Conservation (phyloP, 23 red algal species). For the Gracilaria domingensis region DNA sequence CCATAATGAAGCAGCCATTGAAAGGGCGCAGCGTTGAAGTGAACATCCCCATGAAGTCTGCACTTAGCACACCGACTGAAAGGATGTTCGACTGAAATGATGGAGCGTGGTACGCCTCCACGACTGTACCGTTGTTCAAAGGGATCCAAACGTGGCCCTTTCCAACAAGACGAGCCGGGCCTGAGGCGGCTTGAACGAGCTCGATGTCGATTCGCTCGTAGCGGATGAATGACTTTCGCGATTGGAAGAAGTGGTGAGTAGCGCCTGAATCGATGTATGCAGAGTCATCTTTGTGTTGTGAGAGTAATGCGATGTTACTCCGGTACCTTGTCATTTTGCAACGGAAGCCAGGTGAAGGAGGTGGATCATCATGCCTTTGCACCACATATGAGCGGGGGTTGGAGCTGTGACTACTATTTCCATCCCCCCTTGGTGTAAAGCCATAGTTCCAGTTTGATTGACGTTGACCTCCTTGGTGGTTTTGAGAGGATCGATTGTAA, state of each 20-base stretch:
- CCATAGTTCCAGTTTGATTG: not conserved
- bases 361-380: not conserved
- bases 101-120: slow-evolving; percentile 35
- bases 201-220: too few species aligned
- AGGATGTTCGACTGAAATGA: slow-evolving; percentile 30
- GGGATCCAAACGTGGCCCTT: slow-evolving; percentile 22
- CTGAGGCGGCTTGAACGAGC: slow-evolving; percentile 24
- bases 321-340: not conserved
- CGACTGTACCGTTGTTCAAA: not conserved
- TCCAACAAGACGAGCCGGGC: slow-evolving; percentile 7
- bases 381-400: not conserved
- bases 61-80: not conserved
- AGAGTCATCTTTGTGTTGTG: not conserved
- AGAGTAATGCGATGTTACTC: not conserved
- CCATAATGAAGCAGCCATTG: slow-evolving; percentile 32
- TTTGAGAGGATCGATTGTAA: too few species aligned
- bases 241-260: slow-evolving; percentile 39
- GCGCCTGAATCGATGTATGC: slow-evolving; percentile 30
- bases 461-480: not conserved
- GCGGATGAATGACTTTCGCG: slow-evolving; percentile 4
- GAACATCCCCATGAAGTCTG: slow-evolving; percentile 6
- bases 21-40: not conserved
- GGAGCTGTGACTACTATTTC: not conserved
- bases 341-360: not conserved
- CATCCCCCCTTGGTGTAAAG: slow-evolving; percentile 4